Conservation (phyloP, 2,329 filamentous ascomycete genomes). For the Lecanicillium sp. region DNA sequence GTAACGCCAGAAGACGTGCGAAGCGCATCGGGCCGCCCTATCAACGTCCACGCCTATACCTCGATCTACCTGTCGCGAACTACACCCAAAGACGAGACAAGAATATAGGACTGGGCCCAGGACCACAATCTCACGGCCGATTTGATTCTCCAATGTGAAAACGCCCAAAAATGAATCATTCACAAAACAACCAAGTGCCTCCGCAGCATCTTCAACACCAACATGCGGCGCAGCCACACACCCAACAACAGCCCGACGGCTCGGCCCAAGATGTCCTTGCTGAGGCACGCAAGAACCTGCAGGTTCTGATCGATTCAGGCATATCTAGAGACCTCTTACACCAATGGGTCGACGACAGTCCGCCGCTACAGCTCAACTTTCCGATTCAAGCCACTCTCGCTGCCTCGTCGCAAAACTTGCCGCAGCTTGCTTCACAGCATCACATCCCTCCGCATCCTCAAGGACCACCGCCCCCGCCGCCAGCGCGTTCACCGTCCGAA, state of each 20-base stretch:
- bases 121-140: too few relatives aligned
- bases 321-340: conserved; percentile 34
- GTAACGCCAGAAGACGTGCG: too few relatives aligned
- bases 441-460: conserved; percentile 12
- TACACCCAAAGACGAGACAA: too few relatives aligned
- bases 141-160: too few relatives aligned
- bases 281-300: conserved; percentile 37
- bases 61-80: too few relatives aligned
- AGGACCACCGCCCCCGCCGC: conserved; percentile 10
- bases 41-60: too few relatives aligned
- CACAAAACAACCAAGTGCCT: conserved; percentile 16
- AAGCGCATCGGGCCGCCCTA: too few relatives aligned
- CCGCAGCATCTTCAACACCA: conserved; percentile 10
- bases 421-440: conserved; percentile 1
- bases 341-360: conserved; percentile 31
- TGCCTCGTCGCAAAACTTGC: conserved; percentile 6
- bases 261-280: conserved; percentile 35
- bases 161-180: conserved; percentile 19
- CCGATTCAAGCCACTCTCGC: conserved; percentile 8
- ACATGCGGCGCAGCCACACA: conserved; percentile 14
- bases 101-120: too few relatives aligned
- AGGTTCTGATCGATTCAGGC: conserved; percentile 37
- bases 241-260: conserved; percentile 20
- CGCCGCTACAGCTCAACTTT: conserved; percentile 23
- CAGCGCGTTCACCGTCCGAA: conserved; percentile 9